Percentiles rank a stretch among this genome's conserved stretches.
Conservation (phyloP, 2,329 filamentous ascomycete species). For the Chrysoporthe austroafricana region DNA sequence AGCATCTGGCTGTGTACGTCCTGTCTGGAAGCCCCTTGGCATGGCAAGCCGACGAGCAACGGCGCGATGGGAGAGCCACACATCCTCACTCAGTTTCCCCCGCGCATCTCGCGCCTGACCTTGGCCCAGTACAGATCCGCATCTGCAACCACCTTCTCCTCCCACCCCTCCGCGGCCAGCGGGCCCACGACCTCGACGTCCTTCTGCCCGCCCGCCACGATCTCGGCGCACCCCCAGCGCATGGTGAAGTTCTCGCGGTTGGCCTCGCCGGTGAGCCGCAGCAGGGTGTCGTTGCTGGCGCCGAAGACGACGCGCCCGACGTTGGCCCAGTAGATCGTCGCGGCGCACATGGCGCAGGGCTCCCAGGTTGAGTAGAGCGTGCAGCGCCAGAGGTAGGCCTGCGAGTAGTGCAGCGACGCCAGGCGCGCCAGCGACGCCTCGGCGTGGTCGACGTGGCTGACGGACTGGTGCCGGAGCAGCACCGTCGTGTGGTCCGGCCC, state of each 20-base stretch:
- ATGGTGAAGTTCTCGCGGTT: slow-evolving; percentile 58
- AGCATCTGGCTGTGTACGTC: too few relatives aligned
- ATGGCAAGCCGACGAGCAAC: too few relatives aligned
- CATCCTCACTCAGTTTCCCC: too few relatives aligned
- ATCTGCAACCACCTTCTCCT: slow-evolving; percentile 48
- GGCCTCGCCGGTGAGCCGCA: slow-evolving; percentile 48
- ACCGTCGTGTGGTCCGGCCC: slow-evolving; percentile 54
- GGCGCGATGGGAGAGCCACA: not conserved
- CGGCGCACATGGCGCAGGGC: slow-evolving; percentile 57
- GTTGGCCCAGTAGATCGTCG: slow-evolving; percentile 49
- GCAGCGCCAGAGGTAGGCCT: slow-evolving; percentile 51
- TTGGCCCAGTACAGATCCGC: slow-evolving; percentile 50
- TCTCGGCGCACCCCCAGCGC: slow-evolving; percentile 50
- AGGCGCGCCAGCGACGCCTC: slow-evolving; percentile 54
- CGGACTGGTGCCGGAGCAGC: slow-evolving; percentile 51
- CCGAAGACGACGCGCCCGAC: slow-evolving; percentile 57
- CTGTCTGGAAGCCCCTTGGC: too few relatives aligned
- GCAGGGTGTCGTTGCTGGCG: slow-evolving; percentile 51
- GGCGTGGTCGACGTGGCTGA: slow-evolving; percentile 58
- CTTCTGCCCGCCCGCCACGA: slow-evolving; percentile 53
- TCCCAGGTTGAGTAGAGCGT: slow-evolving; percentile 59
- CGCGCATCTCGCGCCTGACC: slow-evolving; percentile 31
- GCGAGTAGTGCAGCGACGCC: slow-evolving; percentile 51
- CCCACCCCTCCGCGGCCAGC: slow-evolving; percentile 44
- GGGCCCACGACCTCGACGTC: slow-evolving; percentile 54